Percentiles rank a stretch among this genome's conserved stretches.
Conservation (phyloP, 1,139 yeast species). For the Suhomyces kunorum region DNA sequence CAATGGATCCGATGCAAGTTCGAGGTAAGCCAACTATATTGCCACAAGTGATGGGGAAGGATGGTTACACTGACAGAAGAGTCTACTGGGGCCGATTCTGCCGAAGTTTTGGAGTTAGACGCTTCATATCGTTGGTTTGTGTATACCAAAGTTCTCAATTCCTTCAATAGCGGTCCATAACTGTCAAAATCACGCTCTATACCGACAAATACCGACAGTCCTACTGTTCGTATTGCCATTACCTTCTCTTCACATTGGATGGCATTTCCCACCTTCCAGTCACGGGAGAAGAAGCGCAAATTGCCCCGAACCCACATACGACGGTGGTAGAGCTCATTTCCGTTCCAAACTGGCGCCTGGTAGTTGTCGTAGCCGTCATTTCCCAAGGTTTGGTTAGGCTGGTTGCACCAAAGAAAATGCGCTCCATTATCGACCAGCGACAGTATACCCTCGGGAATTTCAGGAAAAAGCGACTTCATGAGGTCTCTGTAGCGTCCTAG, state of each 20-base stretch:
- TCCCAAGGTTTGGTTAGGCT: conserved; percentile 51
- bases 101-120: background rate
- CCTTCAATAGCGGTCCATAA: conserved; percentile 15
- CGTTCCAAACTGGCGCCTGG: conserved; percentile 59
- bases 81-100: background rate
- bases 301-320: conserved; percentile 85
- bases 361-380: conserved; percentile 81
- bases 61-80: background rate
- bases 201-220: conserved; percentile 44
- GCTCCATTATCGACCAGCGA: conserved; percentile 50
- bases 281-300: conserved; percentile 37
- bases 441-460: background rate
- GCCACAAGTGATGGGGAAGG: conserved; percentile 32
- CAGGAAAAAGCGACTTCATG: conserved; percentile 20
- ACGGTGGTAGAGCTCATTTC: conserved; percentile 43
- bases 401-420: conserved; percentile 64
- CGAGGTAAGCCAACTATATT: conserved; percentile 73
- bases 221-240: conserved; percentile 34
- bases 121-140: conserved; percentile 30
- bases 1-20: conserved; percentile 85
- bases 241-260: conserved; percentile 48
- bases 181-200: conserved; percentile 40
- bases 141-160: conserved; percentile 38
- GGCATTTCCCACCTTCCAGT: conserved; percentile 1
- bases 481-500: conserved; percentile 20